Evolutionary conservation across 306 rosid genomes (phyloP).

Genomic region (Citrullus mucosospermus): DNA sequence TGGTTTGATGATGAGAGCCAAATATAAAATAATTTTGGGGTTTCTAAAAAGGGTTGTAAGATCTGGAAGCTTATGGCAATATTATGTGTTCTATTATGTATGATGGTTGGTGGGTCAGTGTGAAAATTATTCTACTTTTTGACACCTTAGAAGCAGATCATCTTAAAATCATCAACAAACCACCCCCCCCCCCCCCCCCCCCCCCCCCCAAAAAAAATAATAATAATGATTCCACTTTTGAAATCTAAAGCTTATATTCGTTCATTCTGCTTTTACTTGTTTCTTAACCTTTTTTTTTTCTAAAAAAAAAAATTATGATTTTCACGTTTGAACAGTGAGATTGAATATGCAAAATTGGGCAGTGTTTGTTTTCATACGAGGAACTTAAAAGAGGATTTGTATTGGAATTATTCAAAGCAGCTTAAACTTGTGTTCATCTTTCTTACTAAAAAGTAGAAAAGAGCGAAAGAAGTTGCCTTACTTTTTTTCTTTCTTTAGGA

Average conservation of each 20-base stretch:
- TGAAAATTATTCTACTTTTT: not conserved
- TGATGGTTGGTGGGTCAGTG: not conserved
- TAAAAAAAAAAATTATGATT: not conserved
- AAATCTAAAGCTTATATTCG: not conserved
- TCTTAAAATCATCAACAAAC: too few relatives aligned
- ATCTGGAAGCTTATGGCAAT: not conserved
- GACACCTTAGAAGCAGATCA: not conserved
- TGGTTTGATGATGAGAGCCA: not conserved
- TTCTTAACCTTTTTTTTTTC: too few relatives aligned
- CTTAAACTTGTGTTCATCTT: not conserved
- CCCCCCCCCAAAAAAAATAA: too few relatives aligned
- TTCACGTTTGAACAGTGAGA: not conserved
- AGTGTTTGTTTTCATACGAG: not conserved
- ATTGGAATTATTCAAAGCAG: not conserved
- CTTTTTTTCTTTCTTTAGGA: not conserved
- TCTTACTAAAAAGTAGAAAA: not conserved
- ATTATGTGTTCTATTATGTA: not conserved
- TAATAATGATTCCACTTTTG: not conserved
- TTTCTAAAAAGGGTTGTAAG: not conserved
- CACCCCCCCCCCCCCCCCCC: too few relatives aligned
- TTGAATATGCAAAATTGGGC: not conserved
- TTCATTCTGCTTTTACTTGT: not conserved
- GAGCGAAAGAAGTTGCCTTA: not conserved
- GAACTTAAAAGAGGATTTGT: not conserved
- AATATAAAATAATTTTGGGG: not conserved